Percentiles rank a stretch among this genome's conserved stretches.
phyloP scores from a whole-genome alignment of 495 filamentous ascomycete species.

The Glonium stellatum region DNA sequence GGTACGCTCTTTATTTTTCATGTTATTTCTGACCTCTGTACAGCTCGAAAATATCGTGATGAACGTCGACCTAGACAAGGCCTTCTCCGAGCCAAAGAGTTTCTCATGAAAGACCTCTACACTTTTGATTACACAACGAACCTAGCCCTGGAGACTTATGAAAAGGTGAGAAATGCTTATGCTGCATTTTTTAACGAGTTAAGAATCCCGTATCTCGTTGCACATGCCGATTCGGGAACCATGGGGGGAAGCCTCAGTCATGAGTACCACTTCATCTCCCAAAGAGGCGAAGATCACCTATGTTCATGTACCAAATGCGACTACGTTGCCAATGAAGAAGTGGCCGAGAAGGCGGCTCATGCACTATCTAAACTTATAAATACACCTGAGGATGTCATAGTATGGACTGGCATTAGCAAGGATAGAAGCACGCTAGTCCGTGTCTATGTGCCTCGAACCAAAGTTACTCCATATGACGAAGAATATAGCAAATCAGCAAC shows the following conservation, averaged over 20 bases:
- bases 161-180: conserved; percentile 64
- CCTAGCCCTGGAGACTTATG: conserved; percentile 69
- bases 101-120: conserved; percentile 97
- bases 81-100: conserved; percentile 83
- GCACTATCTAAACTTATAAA: not conserved
- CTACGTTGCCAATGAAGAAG: conserved; percentile 80
- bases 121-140: conserved; percentile 72
- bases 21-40: conserved; percentile 5
- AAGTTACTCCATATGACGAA: conserved; percentile 9
- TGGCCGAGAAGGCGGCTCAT: conserved; percentile 42
- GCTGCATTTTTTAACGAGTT: conserved; percentile 69
- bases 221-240: conserved; percentile 85
- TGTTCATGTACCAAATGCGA: conserved; percentile 66
- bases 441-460: conserved; percentile 52
- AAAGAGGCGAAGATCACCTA: conserved; percentile 78
- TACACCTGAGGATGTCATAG: not conserved
- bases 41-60: conserved; percentile 89
- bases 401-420: conserved; percentile 62
- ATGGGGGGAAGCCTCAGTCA: conserved; percentile 92
- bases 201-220: conserved; percentile 74
- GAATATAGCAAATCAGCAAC: not conserved
- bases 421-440: conserved; percentile 60
- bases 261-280: conserved; percentile 82
- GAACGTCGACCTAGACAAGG: conserved; percentile 83
- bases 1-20: conserved; percentile 20